These are phyloP conservation scores for Sorghum bicolor DNA, from an alignment of 176 grass and related monocot species.

Conservation along the genomic window DNA sequence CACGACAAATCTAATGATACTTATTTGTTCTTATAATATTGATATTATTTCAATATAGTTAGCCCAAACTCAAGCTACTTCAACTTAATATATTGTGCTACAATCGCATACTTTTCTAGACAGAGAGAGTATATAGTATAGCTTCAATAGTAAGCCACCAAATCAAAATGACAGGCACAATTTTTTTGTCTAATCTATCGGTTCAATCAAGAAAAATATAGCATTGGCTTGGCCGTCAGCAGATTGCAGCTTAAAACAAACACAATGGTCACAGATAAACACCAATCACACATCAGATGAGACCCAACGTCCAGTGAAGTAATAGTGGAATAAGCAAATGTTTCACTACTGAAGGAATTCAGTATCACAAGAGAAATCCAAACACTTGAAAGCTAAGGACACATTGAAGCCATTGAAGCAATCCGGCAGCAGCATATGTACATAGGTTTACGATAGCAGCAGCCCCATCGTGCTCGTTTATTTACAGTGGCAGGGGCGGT, in stretches of 20 bases:
- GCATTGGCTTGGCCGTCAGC: neutral
- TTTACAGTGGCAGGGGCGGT: constrained; percentile 30
- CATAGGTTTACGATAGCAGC: constrained; percentile 3
- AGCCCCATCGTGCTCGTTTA: constrained; percentile 26
- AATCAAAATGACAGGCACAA: neutral
- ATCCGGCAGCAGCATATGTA: constrained; percentile 35
- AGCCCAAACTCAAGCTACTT: too few species aligned
- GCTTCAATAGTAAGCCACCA: neutral
- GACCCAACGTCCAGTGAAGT: neutral
- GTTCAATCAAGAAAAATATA: neutral
- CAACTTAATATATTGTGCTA: too few species aligned
- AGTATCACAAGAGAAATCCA: neutral
- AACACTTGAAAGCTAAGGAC: constrained; percentile 15
- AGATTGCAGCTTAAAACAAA: neutral
- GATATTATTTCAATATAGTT: too few species aligned
- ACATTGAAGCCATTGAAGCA: constrained; percentile 15
- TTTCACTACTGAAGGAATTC: neutral
- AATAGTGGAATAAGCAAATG: neutral
- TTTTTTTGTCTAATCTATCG: neutral
- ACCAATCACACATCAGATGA: neutral
- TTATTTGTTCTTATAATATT: too few species aligned
- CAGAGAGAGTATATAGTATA: too few species aligned
- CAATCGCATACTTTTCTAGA: too few species aligned
- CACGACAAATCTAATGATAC: too few species aligned
- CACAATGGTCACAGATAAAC: neutral